phyloP scores from a whole-genome alignment of 2,329 filamentous ascomycete species.

The Pyricularia sp. region DNA sequence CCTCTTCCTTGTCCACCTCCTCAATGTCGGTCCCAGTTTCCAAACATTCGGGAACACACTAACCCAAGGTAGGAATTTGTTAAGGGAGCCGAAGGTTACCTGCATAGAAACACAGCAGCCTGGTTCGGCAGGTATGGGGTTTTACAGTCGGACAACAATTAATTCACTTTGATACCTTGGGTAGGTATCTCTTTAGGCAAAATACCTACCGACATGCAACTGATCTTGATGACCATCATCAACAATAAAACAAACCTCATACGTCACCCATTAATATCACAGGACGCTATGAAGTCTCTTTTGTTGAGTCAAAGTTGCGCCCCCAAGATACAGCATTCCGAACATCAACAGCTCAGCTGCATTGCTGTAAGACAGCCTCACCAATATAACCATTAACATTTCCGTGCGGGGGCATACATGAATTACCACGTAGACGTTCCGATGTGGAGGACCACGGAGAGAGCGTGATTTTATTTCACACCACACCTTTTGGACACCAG shows the following conservation, averaged over 20 bases:
- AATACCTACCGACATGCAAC: not conserved
- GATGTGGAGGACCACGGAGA: not conserved
- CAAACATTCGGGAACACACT: not conserved
- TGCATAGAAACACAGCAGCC: not conserved
- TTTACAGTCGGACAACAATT: not conserved
- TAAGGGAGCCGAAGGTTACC: not conserved
- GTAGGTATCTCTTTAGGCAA: no score
- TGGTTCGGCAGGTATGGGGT: not conserved
- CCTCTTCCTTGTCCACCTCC: no score
- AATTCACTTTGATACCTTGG: no score
- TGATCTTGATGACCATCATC: not conserved
- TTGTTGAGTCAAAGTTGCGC: not conserved
- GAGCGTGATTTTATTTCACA: not conserved
- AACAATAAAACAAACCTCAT: not conserved
- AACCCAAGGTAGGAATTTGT: not conserved
- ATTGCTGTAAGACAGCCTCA: not conserved
- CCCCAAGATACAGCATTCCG: not conserved
- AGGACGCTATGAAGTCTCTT: not conserved
- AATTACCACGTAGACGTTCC: not conserved
- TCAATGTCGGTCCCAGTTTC: not conserved
- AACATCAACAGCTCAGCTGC: not conserved
- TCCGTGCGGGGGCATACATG: not conserved
- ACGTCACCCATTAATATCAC: not conserved
- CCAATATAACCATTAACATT: not conserved
- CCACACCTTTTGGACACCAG: not conserved